These are phyloP conservation scores for Globisporangium radiosum DNA, from an alignment of 352 stramenopile species.

Conservation along the genomic window DNA sequence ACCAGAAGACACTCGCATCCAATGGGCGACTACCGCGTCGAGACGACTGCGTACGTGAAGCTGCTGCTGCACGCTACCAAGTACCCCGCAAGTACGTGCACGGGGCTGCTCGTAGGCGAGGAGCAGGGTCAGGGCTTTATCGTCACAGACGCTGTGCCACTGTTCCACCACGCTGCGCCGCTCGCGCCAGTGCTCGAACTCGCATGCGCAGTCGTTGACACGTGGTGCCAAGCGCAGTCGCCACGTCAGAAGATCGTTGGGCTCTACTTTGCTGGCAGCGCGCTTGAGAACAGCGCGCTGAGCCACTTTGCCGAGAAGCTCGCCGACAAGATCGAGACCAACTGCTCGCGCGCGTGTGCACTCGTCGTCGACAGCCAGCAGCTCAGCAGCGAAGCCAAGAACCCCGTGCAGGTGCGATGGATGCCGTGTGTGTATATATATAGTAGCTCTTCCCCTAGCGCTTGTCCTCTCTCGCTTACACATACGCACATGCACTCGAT, in stretches of 20 bases:
- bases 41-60: conserved; percentile 64
- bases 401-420: conserved; percentile 33
- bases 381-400: conserved; percentile 46
- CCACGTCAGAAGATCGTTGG: conserved; percentile 56
- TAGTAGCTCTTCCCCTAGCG: neutral
- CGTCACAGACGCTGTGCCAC: conserved; percentile 56
- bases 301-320: conserved; percentile 55
- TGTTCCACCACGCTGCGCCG: conserved; percentile 74
- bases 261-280: conserved; percentile 49
- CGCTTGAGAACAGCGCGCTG: conserved; percentile 31
- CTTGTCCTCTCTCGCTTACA: neutral
- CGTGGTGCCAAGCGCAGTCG: conserved; percentile 32
- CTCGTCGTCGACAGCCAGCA: conserved; percentile 60
- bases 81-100: conserved; percentile 34
- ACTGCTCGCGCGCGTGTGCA: conserved; percentile 65
- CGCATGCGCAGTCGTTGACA: conserved; percentile 62
- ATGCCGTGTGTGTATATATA: conserved; percentile 14
- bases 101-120: conserved; percentile 54
- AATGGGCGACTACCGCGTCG: conserved; percentile 64
- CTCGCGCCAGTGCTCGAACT: conserved; percentile 60
- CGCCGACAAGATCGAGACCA: conserved; percentile 57
- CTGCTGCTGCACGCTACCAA: conserved; percentile 69
- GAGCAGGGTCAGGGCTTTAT: conserved; percentile 36
- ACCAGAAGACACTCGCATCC: too few species aligned
- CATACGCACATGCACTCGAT: neutral